Percentiles rank a stretch among this genome's conserved stretches.
These are phyloP conservation scores for Xylaria sp. DNA, from an alignment of 2,329 filamentous ascomycete species.

Conservation along the genomic window DNA sequence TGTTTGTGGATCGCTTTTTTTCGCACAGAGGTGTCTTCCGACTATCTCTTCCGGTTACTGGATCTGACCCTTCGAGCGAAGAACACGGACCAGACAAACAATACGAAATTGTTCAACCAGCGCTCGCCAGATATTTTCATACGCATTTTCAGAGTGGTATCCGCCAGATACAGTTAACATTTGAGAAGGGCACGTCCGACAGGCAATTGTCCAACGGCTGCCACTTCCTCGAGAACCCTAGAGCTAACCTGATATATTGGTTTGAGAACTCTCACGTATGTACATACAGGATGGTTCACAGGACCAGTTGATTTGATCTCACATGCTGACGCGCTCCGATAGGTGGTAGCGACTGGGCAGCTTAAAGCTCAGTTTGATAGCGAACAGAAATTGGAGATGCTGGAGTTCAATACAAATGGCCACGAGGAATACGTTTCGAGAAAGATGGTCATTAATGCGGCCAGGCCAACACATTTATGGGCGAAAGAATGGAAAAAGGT, in stretches of 20 bases:
- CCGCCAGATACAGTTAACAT: constrained; percentile 83
- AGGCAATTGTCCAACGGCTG: constrained; percentile 69
- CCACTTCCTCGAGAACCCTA: constrained; percentile 78
- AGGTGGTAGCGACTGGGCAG: constrained; percentile 81
- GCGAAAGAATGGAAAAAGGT: constrained; percentile 72
- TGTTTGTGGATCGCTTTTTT: constrained; percentile 85
- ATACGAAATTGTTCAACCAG: constrained; percentile 85
- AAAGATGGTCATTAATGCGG: constrained; percentile 68
- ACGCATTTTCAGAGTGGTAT: constrained; percentile 90
- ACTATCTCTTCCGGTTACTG: constrained; percentile 70
- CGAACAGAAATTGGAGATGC: constrained; percentile 81
- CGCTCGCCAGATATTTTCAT: constrained; percentile 87
- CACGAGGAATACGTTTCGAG: constrained; percentile 89
- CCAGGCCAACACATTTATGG: constrained; percentile 71
- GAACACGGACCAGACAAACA: constrained; percentile 72
- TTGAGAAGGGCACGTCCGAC: constrained; percentile 73
- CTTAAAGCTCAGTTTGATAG: constrained; percentile 82
- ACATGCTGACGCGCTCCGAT: constrained; percentile 20
- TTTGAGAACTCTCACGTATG: constrained; percentile 85
- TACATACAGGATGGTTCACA: constrained; percentile 35
- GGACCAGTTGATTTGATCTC: neutral
- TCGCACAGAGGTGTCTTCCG: constrained; percentile 80
- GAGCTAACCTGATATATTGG: constrained; percentile 87
- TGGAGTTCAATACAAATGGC: constrained; percentile 80
- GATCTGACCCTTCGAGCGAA: constrained; percentile 55